A percentile compares a stretch with the other conserved stretches of the same genome.
phyloP scores from a whole-genome alignment of 345 rosid species.

The Bruguiera parviflora region DNA sequence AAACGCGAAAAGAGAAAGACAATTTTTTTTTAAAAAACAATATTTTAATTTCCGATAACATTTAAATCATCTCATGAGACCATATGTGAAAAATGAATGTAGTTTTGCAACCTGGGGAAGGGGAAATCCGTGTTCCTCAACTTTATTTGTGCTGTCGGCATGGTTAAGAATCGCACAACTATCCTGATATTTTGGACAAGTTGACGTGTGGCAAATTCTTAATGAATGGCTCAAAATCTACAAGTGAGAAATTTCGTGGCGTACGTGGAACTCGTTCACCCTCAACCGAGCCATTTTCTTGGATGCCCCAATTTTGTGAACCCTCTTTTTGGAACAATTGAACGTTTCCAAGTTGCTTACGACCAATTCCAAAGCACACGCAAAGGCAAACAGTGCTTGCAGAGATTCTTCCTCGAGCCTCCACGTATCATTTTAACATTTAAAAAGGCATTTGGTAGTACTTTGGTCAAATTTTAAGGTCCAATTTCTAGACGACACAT shows the following conservation, averaged over 20 bases:
- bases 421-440: not conserved
- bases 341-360: not conserved
- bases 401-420: constrained; percentile 2
- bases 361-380: constrained; percentile 8
- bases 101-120: no score
- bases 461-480: no score
- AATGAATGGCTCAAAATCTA: not conserved
- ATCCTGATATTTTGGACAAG: not conserved
- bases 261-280: not conserved
- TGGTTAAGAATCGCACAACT: not conserved
- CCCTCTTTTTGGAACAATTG: not conserved
- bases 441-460: no score
- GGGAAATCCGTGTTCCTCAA: no score
- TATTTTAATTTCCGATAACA: no score
- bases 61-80: no score
- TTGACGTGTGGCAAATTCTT: not conserved
- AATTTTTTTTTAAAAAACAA: no score
- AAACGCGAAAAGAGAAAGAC: no score
- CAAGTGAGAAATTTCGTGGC: no score
- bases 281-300: not conserved
- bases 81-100: no score
- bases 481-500: no score
- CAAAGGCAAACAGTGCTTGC: not conserved
- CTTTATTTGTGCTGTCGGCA: no score
- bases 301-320: not conserved